Evolutionary conservation across 352 stramenopile species (phyloP).

Genomic region (Phytophthora fragariae): DNA sequence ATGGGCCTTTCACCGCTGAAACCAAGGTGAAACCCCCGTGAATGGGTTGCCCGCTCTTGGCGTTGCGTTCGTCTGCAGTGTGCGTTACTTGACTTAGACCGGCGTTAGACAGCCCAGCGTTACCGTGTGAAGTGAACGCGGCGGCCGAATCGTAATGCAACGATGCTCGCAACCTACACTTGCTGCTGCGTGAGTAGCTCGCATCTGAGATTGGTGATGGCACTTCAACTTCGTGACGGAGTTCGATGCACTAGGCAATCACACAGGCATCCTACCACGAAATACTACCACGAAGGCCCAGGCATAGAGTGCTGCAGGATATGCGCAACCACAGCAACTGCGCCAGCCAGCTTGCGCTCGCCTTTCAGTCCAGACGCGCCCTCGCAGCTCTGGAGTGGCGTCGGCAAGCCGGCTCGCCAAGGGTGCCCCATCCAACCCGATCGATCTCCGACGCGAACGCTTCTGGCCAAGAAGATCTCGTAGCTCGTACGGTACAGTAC

Average conservation of each 20-base stretch:
- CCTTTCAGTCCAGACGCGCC: background rate
- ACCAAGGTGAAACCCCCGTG: slow-evolving; percentile 31
- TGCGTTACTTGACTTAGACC: background rate
- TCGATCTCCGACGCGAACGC: background rate
- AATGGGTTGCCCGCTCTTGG: background rate
- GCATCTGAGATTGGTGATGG: background rate
- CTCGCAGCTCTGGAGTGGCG: background rate
- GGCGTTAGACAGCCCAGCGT: background rate
- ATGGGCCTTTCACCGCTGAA: slow-evolving; percentile 26
- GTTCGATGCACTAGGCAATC: background rate
- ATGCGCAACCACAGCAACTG: background rate
- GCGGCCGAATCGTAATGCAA: background rate
- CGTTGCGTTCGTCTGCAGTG: background rate
- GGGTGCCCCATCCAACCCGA: background rate
- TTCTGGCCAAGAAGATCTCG: background rate
- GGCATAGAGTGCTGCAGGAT: background rate
- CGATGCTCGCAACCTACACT: no score
- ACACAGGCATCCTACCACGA: no score
- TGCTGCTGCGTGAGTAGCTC: background rate
- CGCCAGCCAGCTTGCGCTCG: background rate
- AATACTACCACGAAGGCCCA: no score
- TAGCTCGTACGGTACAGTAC: background rate
- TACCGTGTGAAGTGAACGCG: background rate
- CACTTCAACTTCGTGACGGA: background rate
- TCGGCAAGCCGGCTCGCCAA: background rate